Evolutionary conservation across 148 eudicot genomes (phyloP), one percentile per base, ranked within the genome.

Genomic region (Silene conica): DNA sequence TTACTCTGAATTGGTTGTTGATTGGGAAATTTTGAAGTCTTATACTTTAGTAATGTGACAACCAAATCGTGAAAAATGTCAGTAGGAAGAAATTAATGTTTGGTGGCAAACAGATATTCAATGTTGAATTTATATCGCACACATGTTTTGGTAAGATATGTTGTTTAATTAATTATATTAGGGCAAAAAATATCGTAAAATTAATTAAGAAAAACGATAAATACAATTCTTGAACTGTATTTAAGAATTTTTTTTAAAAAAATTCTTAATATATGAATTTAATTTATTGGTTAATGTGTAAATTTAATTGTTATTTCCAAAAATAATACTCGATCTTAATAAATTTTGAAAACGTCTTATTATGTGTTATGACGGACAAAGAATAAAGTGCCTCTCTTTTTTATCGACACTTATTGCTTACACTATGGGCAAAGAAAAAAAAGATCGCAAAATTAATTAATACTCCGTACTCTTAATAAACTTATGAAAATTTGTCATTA

Each of bases 41-140:
- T 9, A 28, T 9, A 28, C 19, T 12, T 63, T 50, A 73, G n/a
- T 25, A 48, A 23, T 63, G 18, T 26, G 25, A 25, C 60, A 8
- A 19, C 43, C 41, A 74, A 63, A 74, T 52, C 43, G 31, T 19
- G 76, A 41, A 63, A 74, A 28, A 16, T 23, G 50, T 54, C 63
- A 26, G 61, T 38, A 52, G 7, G 54, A 64, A 11, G 7, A 64
- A 64, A 11, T 52, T 54, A 65, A 28, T 54, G 34, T 7, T 63
- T 1, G 20, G 22, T 16, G 48, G 50, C 20, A 45, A 46, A 20
- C 57, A 67, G 4, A 8, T 25, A 38, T 41, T 66, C 25, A 66
- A 8, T 38, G 8, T 66, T 8, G 8, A 31, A 18, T 65, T 66
- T 18, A 41, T 66, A 19, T 21, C 34, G 50, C n/a, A 45, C 71